These are phyloP conservation scores for Kurtzmaniella natalensis DNA, from an alignment of 1,139 yeast genomes.

Conservation along the genomic window DNA sequence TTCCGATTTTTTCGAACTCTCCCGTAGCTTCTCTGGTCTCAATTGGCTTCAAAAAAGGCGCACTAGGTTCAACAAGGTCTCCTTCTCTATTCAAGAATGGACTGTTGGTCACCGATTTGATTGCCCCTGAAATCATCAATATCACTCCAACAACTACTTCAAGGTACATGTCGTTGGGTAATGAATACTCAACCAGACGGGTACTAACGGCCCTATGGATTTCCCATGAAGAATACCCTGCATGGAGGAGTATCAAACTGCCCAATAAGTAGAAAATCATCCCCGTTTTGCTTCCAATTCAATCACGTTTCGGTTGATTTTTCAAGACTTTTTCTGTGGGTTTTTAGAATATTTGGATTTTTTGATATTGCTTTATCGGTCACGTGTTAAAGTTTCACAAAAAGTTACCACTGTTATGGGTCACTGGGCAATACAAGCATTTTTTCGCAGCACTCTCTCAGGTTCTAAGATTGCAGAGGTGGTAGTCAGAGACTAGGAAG, in stretches of 20 bases:
- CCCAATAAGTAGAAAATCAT: conserved; percentile 25
- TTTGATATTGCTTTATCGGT: too few species aligned
- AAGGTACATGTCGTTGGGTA: conserved; percentile 37
- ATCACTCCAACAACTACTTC: conserved; percentile 41
- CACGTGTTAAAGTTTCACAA: too few species aligned
- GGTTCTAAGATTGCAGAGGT: too few species aligned
- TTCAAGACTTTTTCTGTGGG: too few species aligned
- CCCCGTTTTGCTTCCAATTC: too few species aligned
- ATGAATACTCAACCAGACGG: conserved; percentile 10
- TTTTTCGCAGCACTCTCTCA: too few species aligned
- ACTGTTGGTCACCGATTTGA: conserved; percentile 22
- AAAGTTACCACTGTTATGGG: too few species aligned
- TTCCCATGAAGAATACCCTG: conserved; percentile 51
- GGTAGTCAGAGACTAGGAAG: too few species aligned
- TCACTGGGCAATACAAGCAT: too few species aligned
- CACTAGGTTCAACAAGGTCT: conserved; percentile 16
- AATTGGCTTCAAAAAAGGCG: conserved; percentile 38
- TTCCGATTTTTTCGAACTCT: conserved; percentile 41
- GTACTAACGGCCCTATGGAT: conserved; percentile 35
- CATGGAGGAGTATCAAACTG: conserved; percentile 33
- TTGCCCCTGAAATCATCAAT: conserved; percentile 33
- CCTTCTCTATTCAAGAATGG: conserved; percentile 20
- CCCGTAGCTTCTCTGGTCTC: conserved; percentile 44
- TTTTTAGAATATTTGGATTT: too few species aligned
- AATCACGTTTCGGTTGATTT: too few species aligned